These are phyloP conservation scores for Trichoderma arundinaceum DNA, from an alignment of 2,329 filamentous ascomycete genomes.

Conservation along the genomic window DNA sequence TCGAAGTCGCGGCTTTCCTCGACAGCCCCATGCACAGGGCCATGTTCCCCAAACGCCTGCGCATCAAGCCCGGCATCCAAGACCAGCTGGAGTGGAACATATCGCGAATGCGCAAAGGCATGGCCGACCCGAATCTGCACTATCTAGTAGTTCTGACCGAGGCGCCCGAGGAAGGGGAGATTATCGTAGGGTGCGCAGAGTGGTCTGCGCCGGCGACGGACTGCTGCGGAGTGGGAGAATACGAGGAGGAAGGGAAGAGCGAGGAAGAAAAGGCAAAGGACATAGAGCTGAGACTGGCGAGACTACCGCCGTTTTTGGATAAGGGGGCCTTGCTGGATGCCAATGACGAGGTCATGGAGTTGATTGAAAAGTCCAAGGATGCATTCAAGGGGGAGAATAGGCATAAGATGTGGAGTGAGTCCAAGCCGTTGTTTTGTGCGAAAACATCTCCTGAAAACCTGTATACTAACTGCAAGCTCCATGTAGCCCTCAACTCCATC, in stretches of 20 bases:
- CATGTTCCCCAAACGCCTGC: constrained; percentile 32
- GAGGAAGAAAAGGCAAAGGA: constrained; percentile 26
- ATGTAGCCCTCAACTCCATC: constrained; percentile 33
- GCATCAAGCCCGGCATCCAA: constrained; percentile 32
- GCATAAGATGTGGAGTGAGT: constrained; percentile 34
- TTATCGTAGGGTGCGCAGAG: constrained; percentile 32
- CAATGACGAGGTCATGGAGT: constrained; percentile 28
- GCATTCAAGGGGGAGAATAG: constrained; percentile 18
- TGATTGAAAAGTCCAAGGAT: constrained; percentile 28
- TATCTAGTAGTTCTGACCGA: constrained; percentile 22
- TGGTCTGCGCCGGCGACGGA: constrained; percentile 30
- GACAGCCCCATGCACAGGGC: constrained; percentile 32
- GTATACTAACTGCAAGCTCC: not conserved
- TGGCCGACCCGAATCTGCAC: constrained; percentile 17
- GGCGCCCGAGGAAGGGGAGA: constrained; percentile 17
- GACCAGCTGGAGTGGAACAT: constrained; percentile 33
- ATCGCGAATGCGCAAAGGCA: constrained; percentile 21
- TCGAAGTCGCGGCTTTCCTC: constrained; percentile 31
- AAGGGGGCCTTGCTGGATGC: constrained; percentile 27
- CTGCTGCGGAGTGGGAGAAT: not conserved
- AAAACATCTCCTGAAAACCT: too few species aligned
- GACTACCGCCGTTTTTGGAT: constrained; percentile 31
- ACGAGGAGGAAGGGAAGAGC: constrained; percentile 14
- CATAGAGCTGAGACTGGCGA: constrained; percentile 15
- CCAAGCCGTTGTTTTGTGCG: not conserved